A percentile compares a stretch with the other conserved stretches of the same genome.
phyloP scores from a whole-genome alignment of 345 rosid genomes.

The Aethionema arabicum region DNA sequence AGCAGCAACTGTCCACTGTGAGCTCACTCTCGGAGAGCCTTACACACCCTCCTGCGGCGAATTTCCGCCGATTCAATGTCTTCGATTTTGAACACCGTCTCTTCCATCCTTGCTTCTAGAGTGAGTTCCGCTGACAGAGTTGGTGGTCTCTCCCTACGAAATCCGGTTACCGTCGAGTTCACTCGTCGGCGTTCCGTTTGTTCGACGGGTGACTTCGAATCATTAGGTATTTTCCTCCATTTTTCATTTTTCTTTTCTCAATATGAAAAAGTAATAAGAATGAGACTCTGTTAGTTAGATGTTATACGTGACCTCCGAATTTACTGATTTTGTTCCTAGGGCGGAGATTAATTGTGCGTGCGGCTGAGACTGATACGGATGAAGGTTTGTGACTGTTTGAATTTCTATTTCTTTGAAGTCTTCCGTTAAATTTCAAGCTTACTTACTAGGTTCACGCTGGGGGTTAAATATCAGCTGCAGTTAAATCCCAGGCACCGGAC shows the following conservation, averaged over 20 bases:
- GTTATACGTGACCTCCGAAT: not conserved
- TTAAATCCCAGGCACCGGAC: constrained; percentile 62
- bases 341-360: constrained; percentile 65
- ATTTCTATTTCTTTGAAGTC: not conserved
- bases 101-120: constrained; percentile 43
- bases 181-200: constrained; percentile 32
- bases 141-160: constrained; percentile 35
- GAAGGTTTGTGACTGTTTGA: constrained; percentile 51
- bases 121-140: constrained; percentile 34
- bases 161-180: constrained; percentile 48
- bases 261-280: too few relatives aligned
- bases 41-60: constrained; percentile 22
- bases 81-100: constrained; percentile 51
- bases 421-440: not conserved
- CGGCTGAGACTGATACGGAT: constrained; percentile 75
- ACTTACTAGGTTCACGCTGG: not conserved
- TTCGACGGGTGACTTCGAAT: constrained; percentile 1
- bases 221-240: constrained; percentile 16
- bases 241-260: too few relatives aligned
- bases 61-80: constrained; percentile 50
- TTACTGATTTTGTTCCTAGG: constrained; percentile 44
- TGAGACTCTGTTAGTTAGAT: not conserved
- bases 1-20: constrained; percentile 6
- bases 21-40: constrained; percentile 1
- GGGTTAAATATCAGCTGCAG: constrained; percentile 37